Conservation (phyloP, 1,284 basidiomycete species). For the Chalciporus sp. region DNA sequence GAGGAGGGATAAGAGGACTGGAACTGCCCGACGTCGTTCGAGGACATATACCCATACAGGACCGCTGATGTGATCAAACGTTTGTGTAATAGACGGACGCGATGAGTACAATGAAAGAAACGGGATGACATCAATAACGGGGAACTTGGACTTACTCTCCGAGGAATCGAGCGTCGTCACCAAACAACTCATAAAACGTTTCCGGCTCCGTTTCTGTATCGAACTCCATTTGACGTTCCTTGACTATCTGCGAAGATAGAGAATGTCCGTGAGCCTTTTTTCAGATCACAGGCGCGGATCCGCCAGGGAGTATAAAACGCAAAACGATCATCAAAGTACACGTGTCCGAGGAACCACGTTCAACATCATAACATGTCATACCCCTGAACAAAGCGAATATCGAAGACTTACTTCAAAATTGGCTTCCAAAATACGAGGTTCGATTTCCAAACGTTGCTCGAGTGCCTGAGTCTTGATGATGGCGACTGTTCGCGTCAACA, state of each 20-base stretch:
- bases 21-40: conserved; percentile 73
- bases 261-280: conserved; percentile 6
- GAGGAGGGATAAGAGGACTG: conserved; percentile 76
- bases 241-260: conserved; percentile 59
- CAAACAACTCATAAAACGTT: conserved; percentile 73
- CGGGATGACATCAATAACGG: background rate
- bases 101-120: conserved; percentile 8
- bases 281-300: conserved; percentile 12
- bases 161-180: conserved; percentile 69
- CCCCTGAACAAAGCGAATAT: conserved; percentile 10
- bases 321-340: conserved; percentile 12
- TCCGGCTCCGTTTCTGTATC: conserved; percentile 78
- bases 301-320: conserved; percentile 12
- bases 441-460: conserved; percentile 70
- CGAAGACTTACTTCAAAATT: conserved; percentile 67
- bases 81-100: conserved; percentile 3
- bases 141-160: conserved; percentile 66
- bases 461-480: conserved; percentile 80
- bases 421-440: conserved; percentile 71
- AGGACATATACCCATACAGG: conserved; percentile 87
- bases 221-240: conserved; percentile 83
- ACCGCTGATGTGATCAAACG: conserved; percentile 48
- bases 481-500: conserved; percentile 66
- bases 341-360: conserved; percentile 2
- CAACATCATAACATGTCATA: background rate